Evolutionary conservation across 208 protist genomes (phyloP).

Genomic region (Vickermania spadyakhi): DNA sequence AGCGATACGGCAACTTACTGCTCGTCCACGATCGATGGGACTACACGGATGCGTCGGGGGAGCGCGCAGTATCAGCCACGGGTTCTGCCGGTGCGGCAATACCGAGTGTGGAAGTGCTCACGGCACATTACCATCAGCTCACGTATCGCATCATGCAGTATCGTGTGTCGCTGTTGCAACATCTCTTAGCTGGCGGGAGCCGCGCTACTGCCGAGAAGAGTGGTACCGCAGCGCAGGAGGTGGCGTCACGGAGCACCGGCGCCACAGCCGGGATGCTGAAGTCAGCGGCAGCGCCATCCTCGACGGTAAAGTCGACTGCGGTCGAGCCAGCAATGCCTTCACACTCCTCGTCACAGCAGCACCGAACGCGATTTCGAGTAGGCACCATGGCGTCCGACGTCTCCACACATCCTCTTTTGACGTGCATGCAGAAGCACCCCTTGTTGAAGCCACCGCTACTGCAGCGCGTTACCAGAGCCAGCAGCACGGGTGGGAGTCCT

Average conservation of each 20-base stretch:
- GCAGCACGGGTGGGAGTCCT: neutral
- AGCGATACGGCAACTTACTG: constrained; percentile 47
- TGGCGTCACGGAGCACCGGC: too few relatives aligned
- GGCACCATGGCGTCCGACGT: too few relatives aligned
- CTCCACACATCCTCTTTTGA: constrained; percentile 4
- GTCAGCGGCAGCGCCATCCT: too few relatives aligned
- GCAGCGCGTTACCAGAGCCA: neutral
- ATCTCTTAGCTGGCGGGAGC: neutral
- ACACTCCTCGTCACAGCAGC: too few relatives aligned
- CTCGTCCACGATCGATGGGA: constrained; percentile 48
- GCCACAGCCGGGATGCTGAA: too few relatives aligned
- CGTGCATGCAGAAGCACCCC: constrained; percentile 19
- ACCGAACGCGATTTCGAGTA: too few relatives aligned
- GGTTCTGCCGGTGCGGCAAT: neutral
- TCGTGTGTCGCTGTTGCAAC: neutral
- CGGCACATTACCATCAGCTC: constrained; percentile 20
- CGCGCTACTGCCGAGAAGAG: neutral
- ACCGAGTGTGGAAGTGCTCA: constrained; percentile 14
- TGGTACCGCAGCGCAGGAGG: neutral
- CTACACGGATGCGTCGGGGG: constrained; percentile 2
- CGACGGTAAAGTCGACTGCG: too few relatives aligned
- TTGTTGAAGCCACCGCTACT: constrained; percentile 7
- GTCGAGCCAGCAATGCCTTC: too few relatives aligned
- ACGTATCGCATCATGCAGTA: constrained; percentile 1
- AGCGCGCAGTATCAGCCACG: too few relatives aligned